A percentile compares a stretch with the other conserved stretches of the same genome.
Conservation (phyloP, 2,329 filamentous ascomycete genomes). For the Xylaria sp. region DNA sequence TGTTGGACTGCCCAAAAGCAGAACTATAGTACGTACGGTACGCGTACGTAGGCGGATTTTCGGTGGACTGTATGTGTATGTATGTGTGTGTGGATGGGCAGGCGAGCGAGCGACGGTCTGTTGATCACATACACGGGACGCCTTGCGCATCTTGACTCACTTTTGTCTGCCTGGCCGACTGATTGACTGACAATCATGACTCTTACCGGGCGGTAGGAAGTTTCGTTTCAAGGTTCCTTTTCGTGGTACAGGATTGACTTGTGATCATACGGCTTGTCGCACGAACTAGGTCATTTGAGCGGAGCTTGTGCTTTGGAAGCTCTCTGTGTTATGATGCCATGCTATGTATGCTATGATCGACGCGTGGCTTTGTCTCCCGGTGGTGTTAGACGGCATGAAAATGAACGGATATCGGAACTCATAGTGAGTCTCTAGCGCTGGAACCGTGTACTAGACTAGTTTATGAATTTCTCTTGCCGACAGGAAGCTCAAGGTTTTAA, state of each 20-base stretch:
- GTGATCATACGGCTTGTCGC: conserved; percentile 17
- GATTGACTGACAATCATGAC: not conserved
- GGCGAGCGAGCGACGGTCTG: not conserved
- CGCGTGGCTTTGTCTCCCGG: not conserved
- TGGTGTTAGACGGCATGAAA: not conserved
- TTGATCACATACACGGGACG: not conserved
- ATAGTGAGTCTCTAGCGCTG: not conserved
- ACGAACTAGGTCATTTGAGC: conserved; percentile 20
- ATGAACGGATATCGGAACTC: not conserved
- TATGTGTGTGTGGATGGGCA: not conserved
- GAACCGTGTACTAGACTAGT: too few species aligned
- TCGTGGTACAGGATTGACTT: conserved; percentile 10
- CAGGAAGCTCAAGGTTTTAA: not conserved
- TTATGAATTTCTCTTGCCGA: not conserved
- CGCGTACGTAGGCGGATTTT: not conserved
- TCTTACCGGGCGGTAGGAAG: not conserved
- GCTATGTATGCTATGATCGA: not conserved
- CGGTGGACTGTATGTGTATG: too few species aligned
- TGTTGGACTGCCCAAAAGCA: not conserved
- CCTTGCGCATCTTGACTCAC: not conserved
- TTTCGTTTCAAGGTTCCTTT: not conserved
- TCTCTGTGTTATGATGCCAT: not conserved
- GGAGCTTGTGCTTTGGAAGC: conserved; percentile 12
- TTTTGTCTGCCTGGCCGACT: not conserved
- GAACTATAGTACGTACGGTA: not conserved